These are phyloP conservation scores for Eutrema yunnanense DNA, from an alignment of 345 rosid genomes.

Conservation along the genomic window DNA sequence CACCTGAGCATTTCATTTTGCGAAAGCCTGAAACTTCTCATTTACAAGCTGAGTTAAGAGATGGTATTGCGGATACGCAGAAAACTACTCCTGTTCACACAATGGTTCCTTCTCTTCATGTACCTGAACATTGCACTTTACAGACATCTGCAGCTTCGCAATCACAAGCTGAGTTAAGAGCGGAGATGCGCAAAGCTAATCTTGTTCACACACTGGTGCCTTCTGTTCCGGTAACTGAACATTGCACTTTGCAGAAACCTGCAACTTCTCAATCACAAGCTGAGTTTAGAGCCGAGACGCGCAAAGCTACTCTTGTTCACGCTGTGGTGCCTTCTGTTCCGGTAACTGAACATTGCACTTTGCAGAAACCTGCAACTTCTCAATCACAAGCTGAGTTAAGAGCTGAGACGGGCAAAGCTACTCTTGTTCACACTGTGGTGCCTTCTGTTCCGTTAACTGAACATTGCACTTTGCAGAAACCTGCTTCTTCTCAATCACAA, in stretches of 20 bases:
- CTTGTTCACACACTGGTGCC: slow-evolving; percentile 21
- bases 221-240: slow-evolving; percentile 25
- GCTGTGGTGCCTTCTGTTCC: slow-evolving; percentile 31
- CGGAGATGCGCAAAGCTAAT: slow-evolving; percentile 6
- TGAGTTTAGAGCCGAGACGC: slow-evolving; percentile 14
- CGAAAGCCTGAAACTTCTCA: slow-evolving; percentile 27
- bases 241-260: slow-evolving; percentile 12
- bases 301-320: not conserved
- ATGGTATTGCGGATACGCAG: slow-evolving; percentile 16
- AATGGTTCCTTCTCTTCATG: slow-evolving; percentile 40
- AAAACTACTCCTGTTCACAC: slow-evolving; percentile 14
- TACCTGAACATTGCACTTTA: not conserved
- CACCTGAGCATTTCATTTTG: not conserved
- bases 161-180: slow-evolving; percentile 13
- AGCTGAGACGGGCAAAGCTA: slow-evolving; percentile 9
- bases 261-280: slow-evolving; percentile 30
- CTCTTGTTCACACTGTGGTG: slow-evolving; percentile 6
- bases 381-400: slow-evolving; percentile 27
- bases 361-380: slow-evolving; percentile 28
- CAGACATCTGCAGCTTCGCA: slow-evolving; percentile 28
- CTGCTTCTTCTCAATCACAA: slow-evolving; percentile 31
- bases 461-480: slow-evolving; percentile 14
- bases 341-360: slow-evolving; percentile 5
- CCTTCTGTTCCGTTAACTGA: slow-evolving; percentile 36
- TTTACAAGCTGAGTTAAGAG: slow-evolving; percentile 21